Evolutionary conservation across 2,329 filamentous ascomycete genomes (phyloP).

Genomic region (Pseudogymnoascus sp.): DNA sequence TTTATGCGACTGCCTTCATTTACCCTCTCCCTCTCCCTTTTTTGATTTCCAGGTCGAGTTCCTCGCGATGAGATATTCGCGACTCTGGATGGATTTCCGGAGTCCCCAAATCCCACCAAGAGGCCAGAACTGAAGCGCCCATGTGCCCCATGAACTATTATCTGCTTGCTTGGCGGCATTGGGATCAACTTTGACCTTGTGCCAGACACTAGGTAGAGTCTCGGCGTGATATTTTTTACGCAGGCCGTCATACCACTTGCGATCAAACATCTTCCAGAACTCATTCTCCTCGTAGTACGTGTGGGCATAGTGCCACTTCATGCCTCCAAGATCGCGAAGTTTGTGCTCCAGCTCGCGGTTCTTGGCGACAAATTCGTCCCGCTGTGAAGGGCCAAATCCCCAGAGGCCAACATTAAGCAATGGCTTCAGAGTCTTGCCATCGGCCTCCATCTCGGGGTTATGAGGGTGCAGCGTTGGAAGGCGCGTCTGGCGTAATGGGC

Average conservation of each 20-base stretch:
- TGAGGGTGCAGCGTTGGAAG: slow-evolving; percentile 29
- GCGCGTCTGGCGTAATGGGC: slow-evolving; percentile 38
- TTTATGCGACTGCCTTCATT: background rate
- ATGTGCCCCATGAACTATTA: slow-evolving; percentile 36
- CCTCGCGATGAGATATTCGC: slow-evolving; percentile 25
- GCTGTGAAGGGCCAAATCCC: slow-evolving; percentile 59
- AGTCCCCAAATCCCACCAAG: slow-evolving; percentile 54
- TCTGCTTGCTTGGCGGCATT: slow-evolving; percentile 36
- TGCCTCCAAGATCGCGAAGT: slow-evolving; percentile 60
- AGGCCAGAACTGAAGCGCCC: slow-evolving; percentile 36
- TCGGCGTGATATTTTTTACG: slow-evolving; percentile 55
- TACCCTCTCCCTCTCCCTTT: background rate
- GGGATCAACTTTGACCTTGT: slow-evolving; percentile 57
- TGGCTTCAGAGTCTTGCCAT: slow-evolving; percentile 29
- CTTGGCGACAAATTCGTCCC: slow-evolving; percentile 53
- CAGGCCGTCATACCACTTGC: slow-evolving; percentile 53
- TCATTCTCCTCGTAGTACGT: slow-evolving; percentile 70
- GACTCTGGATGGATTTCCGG: slow-evolving; percentile 49
- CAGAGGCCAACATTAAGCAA: slow-evolving; percentile 67
- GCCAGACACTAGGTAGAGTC: slow-evolving; percentile 58
- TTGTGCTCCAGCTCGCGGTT: slow-evolving; percentile 67
- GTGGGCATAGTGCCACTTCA: slow-evolving; percentile 84
- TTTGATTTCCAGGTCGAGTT: slow-evolving; percentile 22
- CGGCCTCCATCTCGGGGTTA: slow-evolving; percentile 18
- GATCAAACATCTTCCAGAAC: slow-evolving; percentile 59